A percentile compares a stretch with the other conserved stretches of the same genome.
These are phyloP conservation scores for Globisporangium emineosum DNA, from an alignment of 352 stramenopile species.

Conservation along the genomic window DNA sequence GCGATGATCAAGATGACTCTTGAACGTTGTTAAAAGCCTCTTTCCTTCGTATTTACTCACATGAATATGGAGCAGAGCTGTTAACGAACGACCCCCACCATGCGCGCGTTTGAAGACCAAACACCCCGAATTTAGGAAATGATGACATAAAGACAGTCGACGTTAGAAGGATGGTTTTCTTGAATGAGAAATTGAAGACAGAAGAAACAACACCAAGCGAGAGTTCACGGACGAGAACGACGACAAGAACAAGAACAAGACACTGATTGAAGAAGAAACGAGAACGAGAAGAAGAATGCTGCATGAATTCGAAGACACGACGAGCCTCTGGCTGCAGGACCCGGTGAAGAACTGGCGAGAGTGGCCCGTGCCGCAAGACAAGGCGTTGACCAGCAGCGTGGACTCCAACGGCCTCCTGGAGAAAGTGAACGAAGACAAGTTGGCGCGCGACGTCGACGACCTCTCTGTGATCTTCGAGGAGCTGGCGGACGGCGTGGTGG, in stretches of 20 bases:
- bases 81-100: conserved; percentile 24
- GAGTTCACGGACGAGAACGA: conserved; percentile 14
- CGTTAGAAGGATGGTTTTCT: conserved; percentile 83
- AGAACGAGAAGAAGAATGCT: conserved; percentile 48
- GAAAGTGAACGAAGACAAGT: conserved; percentile 69
- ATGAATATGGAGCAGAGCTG: conserved; percentile 54
- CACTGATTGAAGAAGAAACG: conserved; percentile 20
- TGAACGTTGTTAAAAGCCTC: conserved; percentile 60
- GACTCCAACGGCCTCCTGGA: conserved; percentile 39
- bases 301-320: conserved; percentile 55
- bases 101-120: conserved; percentile 48
- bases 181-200: conserved; percentile 72
- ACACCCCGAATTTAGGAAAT: conserved; percentile 69
- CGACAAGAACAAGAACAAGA: conserved; percentile 47
- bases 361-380: conserved; percentile 42
- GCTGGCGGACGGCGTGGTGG: conserved; percentile 51
- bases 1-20: conserved; percentile 76
- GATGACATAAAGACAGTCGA: conserved; percentile 65
- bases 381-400: conserved; percentile 20
- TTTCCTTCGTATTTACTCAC: conserved; percentile 51
- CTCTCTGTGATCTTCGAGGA: conserved; percentile 73
- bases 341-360: conserved; percentile 49
- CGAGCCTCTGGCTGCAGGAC: conserved; percentile 51
- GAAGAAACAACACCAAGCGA: conserved; percentile 35
- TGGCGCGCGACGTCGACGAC: conserved; percentile 74